A percentile compares a stretch with the other conserved stretches of the same genome.
phyloP scores from a whole-genome alignment of 495 filamentous ascomycete species.

The Podospora fimiseda region DNA sequence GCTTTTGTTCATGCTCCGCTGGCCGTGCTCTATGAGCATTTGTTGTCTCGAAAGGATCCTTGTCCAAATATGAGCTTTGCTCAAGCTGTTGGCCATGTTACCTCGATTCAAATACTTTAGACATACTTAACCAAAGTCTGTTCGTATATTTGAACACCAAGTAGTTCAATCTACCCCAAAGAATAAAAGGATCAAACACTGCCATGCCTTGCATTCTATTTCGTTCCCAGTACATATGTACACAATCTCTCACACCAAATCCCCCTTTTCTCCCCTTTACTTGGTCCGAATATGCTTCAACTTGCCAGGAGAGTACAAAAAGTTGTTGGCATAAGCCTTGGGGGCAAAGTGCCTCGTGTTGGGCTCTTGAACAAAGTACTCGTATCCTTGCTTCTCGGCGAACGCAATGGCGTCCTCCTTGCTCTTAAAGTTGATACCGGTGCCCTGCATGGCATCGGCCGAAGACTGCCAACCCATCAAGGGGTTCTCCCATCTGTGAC shows the following conservation, averaged over 20 bases:
- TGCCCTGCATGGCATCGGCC: constrained; percentile 87
- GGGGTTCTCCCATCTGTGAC: constrained; percentile 94
- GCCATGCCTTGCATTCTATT: not conserved
- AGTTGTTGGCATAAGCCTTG: constrained; percentile 97
- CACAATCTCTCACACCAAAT: not conserved
- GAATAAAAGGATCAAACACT: no score
- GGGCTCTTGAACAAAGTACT: constrained; percentile 97
- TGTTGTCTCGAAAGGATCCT: no score
- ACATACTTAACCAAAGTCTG: no score
- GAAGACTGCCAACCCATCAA: constrained; percentile 98
- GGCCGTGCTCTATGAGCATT: no score
- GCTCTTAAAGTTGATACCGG: constrained; percentile 76
- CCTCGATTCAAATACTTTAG: no score
- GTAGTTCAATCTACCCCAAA: no score
- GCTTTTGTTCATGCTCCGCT: no score
- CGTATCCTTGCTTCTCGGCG: constrained; percentile 97
- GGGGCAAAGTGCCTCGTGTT: constrained; percentile 78
- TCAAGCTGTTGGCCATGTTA: no score
- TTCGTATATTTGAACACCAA: no score
- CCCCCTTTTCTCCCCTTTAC: constrained; percentile 39
- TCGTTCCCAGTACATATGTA: not conserved
- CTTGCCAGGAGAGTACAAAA: constrained; percentile 73
- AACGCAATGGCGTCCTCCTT: constrained; percentile 96
- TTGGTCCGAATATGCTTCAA: constrained; percentile 92
- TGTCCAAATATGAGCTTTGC: no score